Conservation (phyloP, 1,284 basidiomycete species). For the Chondrostereum purpureum region DNA sequence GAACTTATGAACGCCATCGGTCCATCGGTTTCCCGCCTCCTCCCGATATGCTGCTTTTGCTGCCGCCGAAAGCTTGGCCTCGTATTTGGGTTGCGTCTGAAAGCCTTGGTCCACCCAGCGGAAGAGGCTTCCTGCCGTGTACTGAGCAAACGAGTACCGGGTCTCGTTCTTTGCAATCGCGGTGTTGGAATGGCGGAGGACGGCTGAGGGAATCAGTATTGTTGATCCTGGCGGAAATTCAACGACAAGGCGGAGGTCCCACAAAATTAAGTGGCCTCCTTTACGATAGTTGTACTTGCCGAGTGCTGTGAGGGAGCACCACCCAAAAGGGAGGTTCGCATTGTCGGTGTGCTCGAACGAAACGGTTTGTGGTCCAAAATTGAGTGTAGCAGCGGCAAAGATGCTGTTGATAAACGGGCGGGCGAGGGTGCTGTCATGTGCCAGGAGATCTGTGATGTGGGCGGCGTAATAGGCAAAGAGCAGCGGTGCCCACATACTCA, state of each 20-base stretch:
- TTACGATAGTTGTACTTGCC: too few relatives aligned
- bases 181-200: not conserved
- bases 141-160: not conserved
- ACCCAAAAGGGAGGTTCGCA: too few relatives aligned
- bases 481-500: too few relatives aligned
- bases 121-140: not conserved
- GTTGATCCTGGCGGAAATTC: not conserved
- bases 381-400: conserved; percentile 8
- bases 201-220: not conserved
- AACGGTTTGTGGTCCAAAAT: conserved; percentile 4
- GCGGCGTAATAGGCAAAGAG: too few relatives aligned
- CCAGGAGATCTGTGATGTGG: too few relatives aligned
- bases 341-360: conserved; percentile 4
- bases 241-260: not conserved
- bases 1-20: not conserved
- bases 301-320: conserved; percentile 7
- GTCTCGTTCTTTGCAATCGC: not conserved
- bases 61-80: conserved; percentile 1
- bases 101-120: not conserved
- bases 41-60: not conserved
- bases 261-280: not conserved
- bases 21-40: not conserved
- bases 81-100: too few relatives aligned
- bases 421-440: too few relatives aligned
- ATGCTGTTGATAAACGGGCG: too few relatives aligned